Conservation (phyloP, 2,329 filamentous ascomycete genomes). For the Fusarium sarcochroum region DNA sequence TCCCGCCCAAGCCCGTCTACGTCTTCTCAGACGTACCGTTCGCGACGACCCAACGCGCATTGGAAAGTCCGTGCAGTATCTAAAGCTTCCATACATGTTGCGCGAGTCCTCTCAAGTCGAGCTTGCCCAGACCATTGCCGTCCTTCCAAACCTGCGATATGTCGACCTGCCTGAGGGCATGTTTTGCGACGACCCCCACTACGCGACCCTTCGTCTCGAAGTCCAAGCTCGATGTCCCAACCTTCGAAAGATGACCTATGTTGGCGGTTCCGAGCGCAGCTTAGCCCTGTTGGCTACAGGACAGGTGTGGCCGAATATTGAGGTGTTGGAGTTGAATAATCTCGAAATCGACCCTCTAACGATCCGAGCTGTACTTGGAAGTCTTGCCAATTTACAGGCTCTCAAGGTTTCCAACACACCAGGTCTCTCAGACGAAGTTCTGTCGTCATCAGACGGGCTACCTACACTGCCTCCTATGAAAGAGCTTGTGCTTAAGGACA, state of each 20-base stretch:
- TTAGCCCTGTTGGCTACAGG: conserved; percentile 78
- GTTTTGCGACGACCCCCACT: conserved; percentile 83
- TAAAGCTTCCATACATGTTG: conserved; percentile 96
- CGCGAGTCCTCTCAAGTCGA: conserved; percentile 88
- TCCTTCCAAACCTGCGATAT: conserved; percentile 87
- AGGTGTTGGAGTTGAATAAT: conserved; percentile 78
- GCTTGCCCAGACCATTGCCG: conserved; percentile 86
- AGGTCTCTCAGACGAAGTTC: conserved; percentile 82
- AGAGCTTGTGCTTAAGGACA: conserved; percentile 79
- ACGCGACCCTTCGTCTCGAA: conserved; percentile 83
- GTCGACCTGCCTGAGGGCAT: conserved; percentile 92
- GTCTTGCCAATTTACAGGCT: conserved; percentile 76
- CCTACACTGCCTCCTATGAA: conserved; percentile 82
- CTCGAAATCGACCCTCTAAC: conserved; percentile 79
- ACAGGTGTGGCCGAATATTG: conserved; percentile 77
- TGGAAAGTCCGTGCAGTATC: conserved; percentile 78
- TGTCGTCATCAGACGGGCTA: conserved; percentile 74
- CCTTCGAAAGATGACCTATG: conserved; percentile 91
- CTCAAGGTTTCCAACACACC: conserved; percentile 80
- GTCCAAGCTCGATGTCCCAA: conserved; percentile 86
- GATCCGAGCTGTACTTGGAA: conserved; percentile 78
- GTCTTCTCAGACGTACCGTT: conserved; percentile 84
- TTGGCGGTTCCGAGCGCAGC: conserved; percentile 81
- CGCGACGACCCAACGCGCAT: conserved; percentile 80
- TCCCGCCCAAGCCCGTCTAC: conserved; percentile 80